Base-by-base conservation (phyloP, 2,329 filamentous ascomycete species). In the Cryoendolithus antarcticus region DNA sequence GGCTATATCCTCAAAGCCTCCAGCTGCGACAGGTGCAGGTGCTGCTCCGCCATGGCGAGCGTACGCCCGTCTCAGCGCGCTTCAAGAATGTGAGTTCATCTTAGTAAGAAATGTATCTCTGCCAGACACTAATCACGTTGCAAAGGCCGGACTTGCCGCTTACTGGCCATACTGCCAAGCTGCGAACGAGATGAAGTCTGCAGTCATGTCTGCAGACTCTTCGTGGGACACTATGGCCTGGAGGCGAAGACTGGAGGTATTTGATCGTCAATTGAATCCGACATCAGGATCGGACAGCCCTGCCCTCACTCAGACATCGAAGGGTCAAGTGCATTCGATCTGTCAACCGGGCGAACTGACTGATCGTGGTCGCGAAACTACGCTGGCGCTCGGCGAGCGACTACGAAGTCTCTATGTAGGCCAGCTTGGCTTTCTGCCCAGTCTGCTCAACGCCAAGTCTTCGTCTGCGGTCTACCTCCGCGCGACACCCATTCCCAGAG, bases 101-200 rank as follows among this genome's bases (percentile, higher is more conserved):
- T 12, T 13, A 3, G 8, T 2, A 3, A n/a, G 9, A n/a, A 10
- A 1, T 27, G 12, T 1, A 19, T 19, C 15, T 19, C 15, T 19
- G 15, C 15, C 5, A 19, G 15, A 19, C 15, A 19, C 2, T 30
- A 34, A 24, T 40, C 6, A 40, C 27, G 15, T 9, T n/a, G 5
- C 12, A 11, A 31, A 12, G 30, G 43, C 52, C 44, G 48, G 58
- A 39, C 40, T 50, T 30, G 43, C 39, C 29, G 33, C 47, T 70
- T 71, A 77, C 62, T 98, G 91, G 91, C 86, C 91, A 2, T 96
- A 95, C 63, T 98, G 91, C 65, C 74, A 75, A 48, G 75, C 80
- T 40, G 83, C 82, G 13, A 74, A 76, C 43, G 78, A 80, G 48
- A 72, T 96, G 57, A 75, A 70, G 19, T 73, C 74, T 43, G 70